Evolutionary conservation across 169 alveolate genomes (phyloP).

Genomic region (Plasmodium gallinaceum): DNA sequence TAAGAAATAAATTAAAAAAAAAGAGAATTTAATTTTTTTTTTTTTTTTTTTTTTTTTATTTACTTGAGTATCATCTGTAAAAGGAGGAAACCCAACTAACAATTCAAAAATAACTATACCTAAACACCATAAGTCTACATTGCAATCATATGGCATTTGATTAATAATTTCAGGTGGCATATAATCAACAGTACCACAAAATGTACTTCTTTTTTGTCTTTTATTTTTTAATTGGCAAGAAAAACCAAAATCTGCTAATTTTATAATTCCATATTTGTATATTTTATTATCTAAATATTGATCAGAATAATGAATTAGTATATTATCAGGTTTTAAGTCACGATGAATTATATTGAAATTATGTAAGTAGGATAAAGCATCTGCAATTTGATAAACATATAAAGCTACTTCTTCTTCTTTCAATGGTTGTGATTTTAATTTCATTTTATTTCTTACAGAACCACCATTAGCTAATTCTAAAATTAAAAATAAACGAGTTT

Average conservation of each 20-base stretch:
- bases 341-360: constrained; percentile 85
- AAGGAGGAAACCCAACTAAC: constrained; percentile 93
- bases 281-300: constrained; percentile 3
- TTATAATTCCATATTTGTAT: constrained; percentile 88
- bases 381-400: constrained; percentile 86
- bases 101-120: constrained; percentile 95
- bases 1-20: neutral
- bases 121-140: constrained; percentile 94
- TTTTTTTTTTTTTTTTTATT: neutral
- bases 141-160: constrained; percentile 89
- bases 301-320: constrained; percentile 80
- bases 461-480: constrained; percentile 94
- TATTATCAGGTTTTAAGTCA: constrained; percentile 90
- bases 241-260: constrained; percentile 96
- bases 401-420: constrained; percentile 88
- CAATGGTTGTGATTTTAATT: constrained; percentile 80
- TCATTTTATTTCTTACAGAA: constrained; percentile 87
- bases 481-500: constrained; percentile 91
- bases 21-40: neutral
- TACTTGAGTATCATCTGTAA: constrained; percentile 79
- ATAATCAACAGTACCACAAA: constrained; percentile 95
- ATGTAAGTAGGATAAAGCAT: constrained; percentile 87
- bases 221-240: constrained; percentile 88
- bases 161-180: constrained; percentile 94
- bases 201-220: constrained; percentile 90